A percentile compares a stretch with the other conserved stretches of the same genome.
Evolutionary conservation across 2,329 filamentous ascomycete species (phyloP).

Genomic region (Salinomyces thailandicus): DNA sequence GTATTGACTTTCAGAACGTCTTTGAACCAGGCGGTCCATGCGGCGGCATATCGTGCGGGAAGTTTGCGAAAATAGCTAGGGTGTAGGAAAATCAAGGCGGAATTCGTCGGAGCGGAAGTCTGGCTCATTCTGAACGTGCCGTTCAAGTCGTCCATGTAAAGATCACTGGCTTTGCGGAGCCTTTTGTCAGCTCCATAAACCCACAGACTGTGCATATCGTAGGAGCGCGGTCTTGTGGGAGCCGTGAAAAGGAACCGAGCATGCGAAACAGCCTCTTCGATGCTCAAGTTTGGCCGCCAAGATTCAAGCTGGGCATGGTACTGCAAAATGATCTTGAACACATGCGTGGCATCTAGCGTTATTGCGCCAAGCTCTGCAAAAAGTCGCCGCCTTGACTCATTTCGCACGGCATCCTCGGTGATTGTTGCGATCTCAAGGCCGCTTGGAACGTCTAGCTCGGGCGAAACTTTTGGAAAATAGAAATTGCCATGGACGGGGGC

Average conservation of each 20-base stretch:
- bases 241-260: slow-evolving; percentile 2
- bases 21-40: neutral
- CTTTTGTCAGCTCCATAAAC: neutral
- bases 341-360: neutral
- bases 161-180: neutral
- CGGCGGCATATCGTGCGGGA: neutral
- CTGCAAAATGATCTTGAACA: neutral
- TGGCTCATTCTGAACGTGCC: neutral
- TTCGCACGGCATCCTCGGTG: slow-evolving; percentile 1
- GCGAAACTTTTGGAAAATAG: slow-evolving; percentile 7
- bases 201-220: neutral
- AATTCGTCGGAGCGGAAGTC: neutral
- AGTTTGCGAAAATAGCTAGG: neutral
- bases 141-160: neutral
- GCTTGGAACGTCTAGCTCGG: slow-evolving; percentile 3
- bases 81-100: neutral
- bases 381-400: neutral
- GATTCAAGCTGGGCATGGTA: too few species aligned
- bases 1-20: neutral
- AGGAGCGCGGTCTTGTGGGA: neutral
- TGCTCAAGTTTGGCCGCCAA: too few species aligned
- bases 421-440: slow-evolving; percentile 8
- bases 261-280: slow-evolving; percentile 1
- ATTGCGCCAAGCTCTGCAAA: neutral
- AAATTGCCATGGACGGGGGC: neutral